Base-by-base conservation (phyloP, 2,329 filamentous ascomycete species). In the Teratosphaeria nubilosa region DNA sequence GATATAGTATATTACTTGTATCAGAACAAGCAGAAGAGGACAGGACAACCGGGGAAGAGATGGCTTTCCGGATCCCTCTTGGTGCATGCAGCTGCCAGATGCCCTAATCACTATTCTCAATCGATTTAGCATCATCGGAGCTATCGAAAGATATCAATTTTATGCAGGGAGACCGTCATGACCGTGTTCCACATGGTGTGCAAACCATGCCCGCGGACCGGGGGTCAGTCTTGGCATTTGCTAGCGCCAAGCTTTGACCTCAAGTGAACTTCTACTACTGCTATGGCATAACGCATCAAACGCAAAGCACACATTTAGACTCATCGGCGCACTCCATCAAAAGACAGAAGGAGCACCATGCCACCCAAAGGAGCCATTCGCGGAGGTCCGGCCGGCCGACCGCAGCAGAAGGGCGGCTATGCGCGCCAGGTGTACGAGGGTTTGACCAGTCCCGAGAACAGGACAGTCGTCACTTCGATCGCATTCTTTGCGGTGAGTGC, bases 401-500 rank as follows among this genome's bases (percentile, higher is more conserved):
- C 63, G n/a, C 37, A 45, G 41, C 60, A 60, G 54, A 51, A 56
- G 51, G 61, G 59, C 53, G 64, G 70, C 68, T 77, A 75, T 62
- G 74, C 73, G 52, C 67, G 67, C 62, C 71, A 66, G 59, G 68
- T 74, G 53, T 67, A 76, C 60, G 68, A 72, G 58, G 71, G 70
- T 45, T 63, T 80, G 54, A 77, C 75, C 54, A 75, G 70, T 62
- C 66, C 73, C 51, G 78, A 81, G 63, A 81, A 81, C 68, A 70
- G 77, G 62, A 75, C 69, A 56, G 72, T 80, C 25, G 73, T 81
- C 16, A 76, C 74, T 34, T 72, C 76, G 9, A 69, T 80, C 54
- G 75, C 75, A 22, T 68, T 80, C 60, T 81, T 81, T 60, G 77
- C 75, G 66, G 79, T 81, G 75, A 71, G 77, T 69, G 27, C 27